A percentile compares a stretch with the other conserved stretches of the same genome.
Evolutionary conservation across 2,329 filamentous ascomycete species (phyloP).

Genomic region (Fusarium anthophilum): DNA sequence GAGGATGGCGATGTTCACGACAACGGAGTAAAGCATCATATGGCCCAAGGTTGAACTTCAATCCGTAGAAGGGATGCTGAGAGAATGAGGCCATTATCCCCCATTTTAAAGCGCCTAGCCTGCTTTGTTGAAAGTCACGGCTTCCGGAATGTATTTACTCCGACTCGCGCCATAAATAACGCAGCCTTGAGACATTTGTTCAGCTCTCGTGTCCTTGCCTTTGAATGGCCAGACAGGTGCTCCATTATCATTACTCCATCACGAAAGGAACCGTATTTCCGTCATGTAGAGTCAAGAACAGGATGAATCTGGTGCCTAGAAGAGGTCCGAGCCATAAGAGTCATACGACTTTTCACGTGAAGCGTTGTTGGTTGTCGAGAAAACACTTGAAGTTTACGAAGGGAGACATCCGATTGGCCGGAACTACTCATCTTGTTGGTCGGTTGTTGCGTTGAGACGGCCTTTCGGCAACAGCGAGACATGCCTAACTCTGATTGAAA

Average conservation of each 20-base stretch:
- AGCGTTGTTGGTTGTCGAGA: background rate
- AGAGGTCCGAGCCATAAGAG: rapidly evolving
- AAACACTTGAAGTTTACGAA: background rate
- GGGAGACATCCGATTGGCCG: background rate
- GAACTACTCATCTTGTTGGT: background rate
- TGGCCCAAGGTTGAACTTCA: rapidly evolving
- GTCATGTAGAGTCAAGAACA: background rate
- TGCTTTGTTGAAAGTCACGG: background rate
- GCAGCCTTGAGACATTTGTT: rapidly evolving
- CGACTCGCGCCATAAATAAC: background rate
- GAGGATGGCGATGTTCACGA: rapidly evolving
- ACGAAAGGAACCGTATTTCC: rapidly evolving
- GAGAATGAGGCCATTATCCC: too few relatives aligned
- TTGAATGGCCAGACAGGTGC: background rate
- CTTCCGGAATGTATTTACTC: rapidly evolving
- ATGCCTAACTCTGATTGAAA: background rate
- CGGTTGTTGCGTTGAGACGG: rapidly evolving
- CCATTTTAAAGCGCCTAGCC: rapidly evolving
- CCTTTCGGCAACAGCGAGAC: background rate
- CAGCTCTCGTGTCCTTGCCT: background rate
- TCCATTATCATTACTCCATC: background rate
- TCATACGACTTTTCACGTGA: rapidly evolving
- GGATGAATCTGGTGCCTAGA: too few relatives aligned
- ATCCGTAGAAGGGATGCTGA: too few relatives aligned
- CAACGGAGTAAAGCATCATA: background rate